Evolutionary conservation across 1,139 yeast genomes (phyloP), one percentile per base, ranked within the genome.

Genomic region (Kurtzmaniella quercitrusa): DNA sequence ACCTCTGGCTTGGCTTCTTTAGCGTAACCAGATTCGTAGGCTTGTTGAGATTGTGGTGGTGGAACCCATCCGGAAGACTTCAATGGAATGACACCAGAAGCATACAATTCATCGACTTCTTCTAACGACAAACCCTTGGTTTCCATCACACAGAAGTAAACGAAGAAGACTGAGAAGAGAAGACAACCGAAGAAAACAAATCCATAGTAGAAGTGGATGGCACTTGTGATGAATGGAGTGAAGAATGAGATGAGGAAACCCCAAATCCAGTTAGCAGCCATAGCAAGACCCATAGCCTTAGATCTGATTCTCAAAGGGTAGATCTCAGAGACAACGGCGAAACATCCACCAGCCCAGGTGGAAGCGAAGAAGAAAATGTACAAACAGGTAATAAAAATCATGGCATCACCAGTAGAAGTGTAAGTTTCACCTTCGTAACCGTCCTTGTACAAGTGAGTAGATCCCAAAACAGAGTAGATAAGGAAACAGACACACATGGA

Each of bases 301-400:
- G 91, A 79, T 67, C 93, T 79, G 51, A 86, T 82, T 56, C 91
- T 80, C 51, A 85, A 72, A 43, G 95, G 91, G 65, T 80, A 87
- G 38, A 85, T 72, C 65, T 88, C 96, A 34, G 93, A 83, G 44
- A 83, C 78, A 54, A 85, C 81, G 45, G 85, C 85, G 78, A 81
- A 89, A 39, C 83, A 83, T 58, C 83, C 79, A 56, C 95, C 93
- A 49, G 91, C 95, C 95, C 95, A 87, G 7, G 95, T 82, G 34
- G 85, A 76, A 33, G 95, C 93, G 60, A 87, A 88, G 71, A 79
- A 82, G 77, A 85, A 84, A 50, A 89, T 85, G 69, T 81, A 89
- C 48, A 85, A 61, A 63, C 93, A 85, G 25, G 91, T 81, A 54
- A 88, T 77, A 56, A 85, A 82, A 61, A 88, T 84, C 88, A 79